Base-by-base conservation (phyloP, 257 asterid species). In the Solanum tacnaense region DNA sequence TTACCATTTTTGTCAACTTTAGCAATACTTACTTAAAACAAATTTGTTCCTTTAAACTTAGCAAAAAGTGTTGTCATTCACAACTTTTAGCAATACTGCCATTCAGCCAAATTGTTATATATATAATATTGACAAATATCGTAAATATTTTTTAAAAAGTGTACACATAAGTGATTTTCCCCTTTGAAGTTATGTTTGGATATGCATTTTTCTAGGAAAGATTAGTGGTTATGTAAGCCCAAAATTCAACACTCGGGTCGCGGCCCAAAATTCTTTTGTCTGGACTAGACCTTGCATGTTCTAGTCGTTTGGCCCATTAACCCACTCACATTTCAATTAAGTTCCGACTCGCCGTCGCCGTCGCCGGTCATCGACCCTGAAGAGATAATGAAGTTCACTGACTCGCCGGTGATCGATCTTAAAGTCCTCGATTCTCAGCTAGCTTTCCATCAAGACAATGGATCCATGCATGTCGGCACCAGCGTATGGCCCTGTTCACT, bases 381-480 rank as follows among this genome's bases (percentile, higher is more conserved):
- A 62, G 29, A 29, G 18, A n/a, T 31, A 88, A 96, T 95, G 99
- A 95, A 96, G 87, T 97, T 96, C 94, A 95, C 96, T 3, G 95
- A 92, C 36, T 97, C 99, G 78, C 99, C 98, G 68, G 96, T 90
- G 86, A 94, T 97, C 89, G 98, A 96, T 56, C 93, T 96, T 84
- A 70, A 90, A 89, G 94, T 97, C 87, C 91, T 71, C 70, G 86
- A 91, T 90, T 90, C 90, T 73, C 94, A 78, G 88, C 94, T 97
- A 90, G 93, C 96, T 3, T 73, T 97, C 92, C 98, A 96, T 85
- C 99, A 96, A 93, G 98, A 97, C 93, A 97, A 97, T 88, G 95
- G 93, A 89, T 90, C 99, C 81, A 95, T 97, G 98, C 98, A 97
- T 88, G 99, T 96, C 86, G 98, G 99, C 88, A 97, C 99, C 92